Evolutionary conservation across 1,284 basidiomycete species (phyloP).

Genomic region (Boletellus deceptivus): DNA sequence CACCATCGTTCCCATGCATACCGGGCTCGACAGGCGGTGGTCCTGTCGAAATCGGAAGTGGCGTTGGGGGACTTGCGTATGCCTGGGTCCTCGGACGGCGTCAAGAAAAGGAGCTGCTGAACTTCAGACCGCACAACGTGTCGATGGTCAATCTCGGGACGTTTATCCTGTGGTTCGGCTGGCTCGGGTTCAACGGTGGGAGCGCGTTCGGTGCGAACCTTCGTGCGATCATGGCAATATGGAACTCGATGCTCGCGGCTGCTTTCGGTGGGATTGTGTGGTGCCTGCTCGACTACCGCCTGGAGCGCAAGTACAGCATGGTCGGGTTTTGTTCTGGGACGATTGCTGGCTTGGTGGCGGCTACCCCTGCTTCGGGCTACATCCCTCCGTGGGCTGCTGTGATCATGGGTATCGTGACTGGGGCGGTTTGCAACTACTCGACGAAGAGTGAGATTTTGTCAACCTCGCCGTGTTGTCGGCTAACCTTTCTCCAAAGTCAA

Average conservation of each 20-base stretch:
- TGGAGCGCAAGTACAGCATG: slow-evolving; percentile 80
- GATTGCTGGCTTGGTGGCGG: slow-evolving; percentile 88
- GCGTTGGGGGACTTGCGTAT: slow-evolving; percentile 83
- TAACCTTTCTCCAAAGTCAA: slow-evolving; percentile 50
- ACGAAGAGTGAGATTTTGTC: slow-evolving; percentile 65
- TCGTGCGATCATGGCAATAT: slow-evolving; percentile 82
- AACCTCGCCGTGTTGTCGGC: background rate
- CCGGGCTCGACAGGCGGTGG: slow-evolving; percentile 62
- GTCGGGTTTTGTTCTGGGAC: slow-evolving; percentile 89
- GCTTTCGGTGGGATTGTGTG: slow-evolving; percentile 82
- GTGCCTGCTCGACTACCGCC: slow-evolving; percentile 84
- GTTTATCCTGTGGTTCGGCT: slow-evolving; percentile 89
- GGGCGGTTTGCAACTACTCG: slow-evolving; percentile 80
- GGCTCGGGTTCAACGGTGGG: slow-evolving; percentile 70
- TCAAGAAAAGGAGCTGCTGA: slow-evolving; percentile 77
- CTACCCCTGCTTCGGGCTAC: slow-evolving; percentile 77
- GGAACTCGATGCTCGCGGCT: slow-evolving; percentile 85
- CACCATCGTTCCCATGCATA: background rate
- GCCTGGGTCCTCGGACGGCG: slow-evolving; percentile 80
- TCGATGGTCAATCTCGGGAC: slow-evolving; percentile 87
- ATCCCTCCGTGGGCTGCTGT: slow-evolving; percentile 70
- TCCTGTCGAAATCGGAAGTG: slow-evolving; percentile 91
- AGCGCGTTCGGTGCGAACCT: slow-evolving; percentile 91
- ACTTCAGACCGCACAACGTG: slow-evolving; percentile 94
- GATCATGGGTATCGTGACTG: slow-evolving; percentile 75